These are phyloP conservation scores for Rhinocladiella similis DNA, from an alignment of 2,329 filamentous ascomycete genomes.

Conservation along the genomic window DNA sequence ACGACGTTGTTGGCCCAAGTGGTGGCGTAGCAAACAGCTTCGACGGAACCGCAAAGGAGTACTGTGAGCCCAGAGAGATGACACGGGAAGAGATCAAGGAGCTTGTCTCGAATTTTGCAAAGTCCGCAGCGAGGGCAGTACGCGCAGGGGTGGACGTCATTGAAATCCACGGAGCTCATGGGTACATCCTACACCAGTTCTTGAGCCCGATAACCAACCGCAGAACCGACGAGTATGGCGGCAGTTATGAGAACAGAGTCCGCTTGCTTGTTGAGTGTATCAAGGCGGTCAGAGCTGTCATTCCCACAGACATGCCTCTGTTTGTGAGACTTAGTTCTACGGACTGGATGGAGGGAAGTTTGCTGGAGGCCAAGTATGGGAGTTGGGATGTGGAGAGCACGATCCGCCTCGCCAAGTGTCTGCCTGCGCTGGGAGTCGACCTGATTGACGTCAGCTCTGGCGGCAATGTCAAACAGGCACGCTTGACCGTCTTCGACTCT, in stretches of 20 bases:
- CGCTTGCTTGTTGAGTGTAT: constrained; percentile 68
- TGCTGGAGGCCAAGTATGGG: constrained; percentile 32
- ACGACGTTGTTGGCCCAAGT: constrained; percentile 55
- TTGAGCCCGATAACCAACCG: constrained; percentile 67
- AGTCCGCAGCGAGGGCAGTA: constrained; percentile 58
- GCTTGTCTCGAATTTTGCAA: constrained; percentile 13
- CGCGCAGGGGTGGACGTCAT: constrained; percentile 73
- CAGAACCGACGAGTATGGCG: constrained; percentile 58
- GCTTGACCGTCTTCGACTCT: too few relatives aligned
- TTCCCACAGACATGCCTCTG: constrained; percentile 68
- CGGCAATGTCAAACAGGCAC: too few relatives aligned
- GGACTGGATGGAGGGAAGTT: constrained; percentile 68
- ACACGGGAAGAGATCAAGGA: constrained; percentile 64
- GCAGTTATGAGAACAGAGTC: constrained; percentile 62
- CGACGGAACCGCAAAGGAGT: constrained; percentile 11
- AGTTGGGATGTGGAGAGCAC: constrained; percentile 70
- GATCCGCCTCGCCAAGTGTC: constrained; percentile 60
- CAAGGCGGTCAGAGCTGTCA: constrained; percentile 59
- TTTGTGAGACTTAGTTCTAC: constrained; percentile 72
- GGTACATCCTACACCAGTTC: constrained; percentile 72
- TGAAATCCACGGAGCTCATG: constrained; percentile 78
- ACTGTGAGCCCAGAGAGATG: constrained; percentile 61
- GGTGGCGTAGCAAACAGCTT: constrained; percentile 6
- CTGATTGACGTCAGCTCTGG: constrained; percentile 65
- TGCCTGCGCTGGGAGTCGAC: constrained; percentile 74